Conservation (phyloP, 306 rosid genomes). For the Cucumis melo region DNA sequence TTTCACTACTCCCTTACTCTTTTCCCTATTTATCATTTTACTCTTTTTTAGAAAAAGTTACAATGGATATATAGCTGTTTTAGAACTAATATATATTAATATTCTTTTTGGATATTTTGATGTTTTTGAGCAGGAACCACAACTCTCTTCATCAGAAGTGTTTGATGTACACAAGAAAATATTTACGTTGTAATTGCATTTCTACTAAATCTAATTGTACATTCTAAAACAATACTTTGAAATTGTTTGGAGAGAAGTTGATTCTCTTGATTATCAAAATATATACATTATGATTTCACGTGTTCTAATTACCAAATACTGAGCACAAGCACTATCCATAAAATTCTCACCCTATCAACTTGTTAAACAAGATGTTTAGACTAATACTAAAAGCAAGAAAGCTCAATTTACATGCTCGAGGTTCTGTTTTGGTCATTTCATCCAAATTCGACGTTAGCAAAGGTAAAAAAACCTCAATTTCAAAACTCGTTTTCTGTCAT, state of each 20-base stretch:
- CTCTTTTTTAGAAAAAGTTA: no score
- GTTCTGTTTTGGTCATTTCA: no score
- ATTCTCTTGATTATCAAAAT: background rate
- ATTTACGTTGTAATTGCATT: slow-evolving; percentile 18
- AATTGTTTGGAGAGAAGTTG: background rate
- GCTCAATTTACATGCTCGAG: no score
- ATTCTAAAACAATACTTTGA: background rate
- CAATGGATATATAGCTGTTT: no score
- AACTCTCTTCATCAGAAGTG: slow-evolving; percentile 42
- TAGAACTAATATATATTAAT: no score
- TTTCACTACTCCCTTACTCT: background rate
- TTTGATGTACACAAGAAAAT: slow-evolving; percentile 26
- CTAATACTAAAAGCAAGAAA: no score
- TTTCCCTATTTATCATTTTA: no score
- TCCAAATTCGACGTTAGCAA: no score
- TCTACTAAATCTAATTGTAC: background rate
- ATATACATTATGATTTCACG: no score
- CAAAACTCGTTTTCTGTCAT: background rate
- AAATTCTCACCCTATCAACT: background rate
- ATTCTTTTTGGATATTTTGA: background rate
- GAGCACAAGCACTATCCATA: background rate
- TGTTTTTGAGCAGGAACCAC: slow-evolving; percentile 32
- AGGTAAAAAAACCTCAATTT: no score
- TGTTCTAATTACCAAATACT: background rate
- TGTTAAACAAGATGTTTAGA: background rate